These are phyloP conservation scores for Cynara cardunculus DNA, from an alignment of 129 eudicot genomes.

Conservation along the genomic window DNA sequence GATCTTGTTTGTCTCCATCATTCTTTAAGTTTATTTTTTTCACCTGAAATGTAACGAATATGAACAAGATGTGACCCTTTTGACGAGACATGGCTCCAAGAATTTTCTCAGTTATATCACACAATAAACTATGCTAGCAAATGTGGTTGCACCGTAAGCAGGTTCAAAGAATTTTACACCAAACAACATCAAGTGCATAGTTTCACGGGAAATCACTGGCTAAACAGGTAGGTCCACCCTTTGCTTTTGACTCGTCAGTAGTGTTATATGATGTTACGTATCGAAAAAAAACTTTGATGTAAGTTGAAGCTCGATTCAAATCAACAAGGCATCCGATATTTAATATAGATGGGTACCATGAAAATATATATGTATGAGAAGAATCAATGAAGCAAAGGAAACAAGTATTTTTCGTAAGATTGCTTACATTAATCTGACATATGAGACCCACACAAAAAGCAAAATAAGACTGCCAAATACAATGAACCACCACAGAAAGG, in stretches of 20 bases:
- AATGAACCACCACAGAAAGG: constrained; percentile 25
- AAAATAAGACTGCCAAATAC: constrained; percentile 24
- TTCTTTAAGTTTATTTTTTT: not conserved
- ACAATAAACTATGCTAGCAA: no score
- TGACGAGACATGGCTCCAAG: no score
- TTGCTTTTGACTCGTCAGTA: no score
- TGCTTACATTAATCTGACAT: constrained; percentile 17
- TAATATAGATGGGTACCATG: not conserved
- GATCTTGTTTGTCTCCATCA: not conserved
- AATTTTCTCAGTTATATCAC: no score
- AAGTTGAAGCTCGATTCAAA: not conserved
- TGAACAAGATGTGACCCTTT: no score
- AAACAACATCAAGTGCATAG: no score
- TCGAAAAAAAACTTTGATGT: no score
- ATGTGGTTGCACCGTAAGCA: no score
- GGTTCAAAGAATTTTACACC: no score
- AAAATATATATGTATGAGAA: not conserved
- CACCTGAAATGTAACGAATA: not conserved
- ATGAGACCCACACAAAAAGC: constrained; percentile 27
- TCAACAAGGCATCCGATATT: not conserved
- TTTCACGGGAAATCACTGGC: no score
- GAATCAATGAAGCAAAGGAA: not conserved
- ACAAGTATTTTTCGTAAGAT: constrained; percentile 16
- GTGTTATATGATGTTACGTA: not conserved
- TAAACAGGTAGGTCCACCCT: no score